Conservation (phyloP, 164 flowering plant genomes). For the Chloranthus sessilifolius region DNA sequence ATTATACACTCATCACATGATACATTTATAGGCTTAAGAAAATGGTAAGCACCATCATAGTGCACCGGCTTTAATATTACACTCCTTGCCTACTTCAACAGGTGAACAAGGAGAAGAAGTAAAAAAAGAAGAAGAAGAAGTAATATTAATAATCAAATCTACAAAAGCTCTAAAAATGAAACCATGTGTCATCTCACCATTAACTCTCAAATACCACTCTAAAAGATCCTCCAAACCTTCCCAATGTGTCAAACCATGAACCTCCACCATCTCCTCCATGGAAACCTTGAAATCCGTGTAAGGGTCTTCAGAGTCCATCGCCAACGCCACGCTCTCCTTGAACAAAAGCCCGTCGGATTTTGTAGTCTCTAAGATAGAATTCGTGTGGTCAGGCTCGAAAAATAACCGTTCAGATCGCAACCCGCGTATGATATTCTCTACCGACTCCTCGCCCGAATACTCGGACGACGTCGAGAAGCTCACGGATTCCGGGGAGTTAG, state of each 20-base stretch:
- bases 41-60: no score
- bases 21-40: no score
- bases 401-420: constrained; percentile 58
- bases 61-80: no score
- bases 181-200: constrained; percentile 57
- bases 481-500: constrained; percentile 30
- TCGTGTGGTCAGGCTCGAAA: constrained; percentile 51
- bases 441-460: constrained; percentile 16
- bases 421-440: constrained; percentile 49
- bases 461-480: constrained; percentile 35
- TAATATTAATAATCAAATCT: constrained; percentile 53
- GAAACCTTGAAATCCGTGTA: constrained; percentile 62
- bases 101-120: constrained; percentile 13
- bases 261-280: constrained; percentile 90
- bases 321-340: constrained; percentile 47
- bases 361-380: constrained; percentile 45
- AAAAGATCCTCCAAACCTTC: constrained; percentile 60
- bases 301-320: constrained; percentile 73
- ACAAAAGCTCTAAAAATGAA: constrained; percentile 72
- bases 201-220: constrained; percentile 61
- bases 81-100: constrained; percentile 5
- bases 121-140: constrained; percentile 20
- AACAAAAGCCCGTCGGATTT: constrained; percentile 22
- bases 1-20: constrained; percentile 18
- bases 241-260: constrained; percentile 65